Evolutionary conservation across 1,284 basidiomycete genomes (phyloP), one percentile per base, ranked within the genome.

Genomic region (Leccinum laetum): DNA sequence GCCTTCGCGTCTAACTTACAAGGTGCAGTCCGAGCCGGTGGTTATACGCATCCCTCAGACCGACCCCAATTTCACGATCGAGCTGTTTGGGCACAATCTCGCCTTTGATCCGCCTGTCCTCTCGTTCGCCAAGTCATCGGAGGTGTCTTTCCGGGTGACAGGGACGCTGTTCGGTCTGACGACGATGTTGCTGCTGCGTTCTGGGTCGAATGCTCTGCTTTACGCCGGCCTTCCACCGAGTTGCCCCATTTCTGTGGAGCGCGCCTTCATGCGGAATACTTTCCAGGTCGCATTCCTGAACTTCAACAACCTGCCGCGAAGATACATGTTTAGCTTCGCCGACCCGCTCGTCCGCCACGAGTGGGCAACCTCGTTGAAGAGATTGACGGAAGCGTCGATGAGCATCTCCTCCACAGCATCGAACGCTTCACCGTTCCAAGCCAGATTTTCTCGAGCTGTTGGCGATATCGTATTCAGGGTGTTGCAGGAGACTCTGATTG

Each of bases 271-370:
- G 95, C 88, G 90, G 60, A 91, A 96, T 74, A 96, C 94, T 0
- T 95, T 98, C 82, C 93, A 96, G 74, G 79, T 98, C 24, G 89
- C 93, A 3, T 98, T 98, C 78, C 71, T 86, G 55, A 91, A 91
- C 69, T 89, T 91, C 69, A 76, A 81, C 16, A 88, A 88, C 29
- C 69, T 80, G 64, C 92, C 91, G 76, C 85, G 95, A 69, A 89
- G 90, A 74, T 98, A 98, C 79, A 94, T 97, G 88, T 97, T 97
- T 81, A 95, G 93, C 70, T 89, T 97, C 53, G 86, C 91, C 61
- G 92, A 94, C 70, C 83, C 88, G 1, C 80, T 91, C 18, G 83
- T 91, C 29, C 86, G 89, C 18, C 85, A 90, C 66, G 86, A 90
- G 68, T 96, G 94, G 93, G 85, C 84, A 1, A 82, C 84, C 2